Evolutionary conservation across 805 yeast genomes (phyloP), one percentile per base, ranked within the genome.

Genomic region (Ogataea paraovalis): DNA sequence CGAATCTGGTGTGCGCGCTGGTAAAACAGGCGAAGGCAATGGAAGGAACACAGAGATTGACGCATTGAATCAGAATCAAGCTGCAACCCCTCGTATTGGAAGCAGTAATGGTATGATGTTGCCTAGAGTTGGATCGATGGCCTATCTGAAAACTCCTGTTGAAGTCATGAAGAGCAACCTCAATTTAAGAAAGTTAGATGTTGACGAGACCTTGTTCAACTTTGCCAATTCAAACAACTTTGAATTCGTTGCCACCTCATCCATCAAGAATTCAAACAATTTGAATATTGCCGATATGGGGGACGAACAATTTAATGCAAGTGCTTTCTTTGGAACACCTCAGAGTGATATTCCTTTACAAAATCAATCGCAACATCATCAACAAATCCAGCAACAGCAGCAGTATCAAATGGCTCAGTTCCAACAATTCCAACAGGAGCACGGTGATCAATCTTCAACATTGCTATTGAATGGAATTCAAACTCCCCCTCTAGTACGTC

Each of bases 191-290:
- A 49, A 43, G 32, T 40, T 52, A 20, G 55, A 46, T 6, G 36
- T 52, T 39, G 53, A 52, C 40, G 53, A 49, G 22, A 37, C 46
- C 10, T 44, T 52, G 19, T 48, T 50, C 28, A 44, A 45, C 32
- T 52, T 52, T 41, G 55, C 55, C 7, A 49, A 38, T 32, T 48
- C 44, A 33, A 47, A 52, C 30, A 50, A 52, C 27, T 52, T 52
- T 41, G 53, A 52, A n/a, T 49, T 52, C 30, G 41, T 52, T 10
- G 55, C 55, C 23, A 52, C 55, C 8, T 47, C 51, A 2, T 43
- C 55, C 3, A 22, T 51, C 9, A 52, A 52, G 39, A 49, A 47
- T 20, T 44, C 55, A 8, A 51, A 21, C 41, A 52, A 52, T 34
- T 34, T 52, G 13, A 32, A 37, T 13, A 27, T 45, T 2, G 45